Evolutionary conservation across 2,329 filamentous ascomycete genomes (phyloP), one percentile per base, ranked within the genome.

Genomic region (Malbranchea zuffiana): DNA sequence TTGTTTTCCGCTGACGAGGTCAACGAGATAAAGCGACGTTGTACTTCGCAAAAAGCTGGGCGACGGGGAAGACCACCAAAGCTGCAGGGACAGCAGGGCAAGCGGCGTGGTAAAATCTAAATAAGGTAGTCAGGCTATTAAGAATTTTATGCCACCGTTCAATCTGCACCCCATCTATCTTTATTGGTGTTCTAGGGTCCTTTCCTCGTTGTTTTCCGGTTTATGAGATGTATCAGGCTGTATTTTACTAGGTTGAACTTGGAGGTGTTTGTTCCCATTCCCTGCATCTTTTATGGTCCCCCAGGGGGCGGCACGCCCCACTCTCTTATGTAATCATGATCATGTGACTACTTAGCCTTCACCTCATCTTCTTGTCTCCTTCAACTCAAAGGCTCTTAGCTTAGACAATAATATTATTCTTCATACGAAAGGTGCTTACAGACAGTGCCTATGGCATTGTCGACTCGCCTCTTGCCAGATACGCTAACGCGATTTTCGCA

Each of bases 1-100:
- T 11, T 33, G 31, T 33, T 33, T 33, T 13, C 31, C 11, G 31
- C 31, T 33, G 31, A 33, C n/a, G 31, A 33, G 18, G 31, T 33
- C 5, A 21, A 33, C 13, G 31, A 24, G 18, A 24, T 33, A 24
- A 33, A 33, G 31, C 31, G 16, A 33, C 20, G 18, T 10, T 35
- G 32, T 35, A 15, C 23, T 25, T 26, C 19, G 13, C 32, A 15
- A 26, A 35, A n/a, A 12, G 4, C 15, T 35, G 31, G 12, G 31
- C 31, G 19, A 15, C 31, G 31, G n/a, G 31, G 31, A 23, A 33
- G 31, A 24, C 19, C 19, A 24, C 11, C 21, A 4, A 24, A 35
- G 21, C 31, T 21, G 20, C 31, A 25, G 19, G 20, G 6, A 26
- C 25, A 35, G 21, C n/a, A 35, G 18, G 18, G 11, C 18, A 33